Percentiles rank a stretch among this genome's conserved stretches.
These are phyloP conservation scores for Crucihimalaya himalaica DNA, from an alignment of 345 rosid species.

Conservation along the genomic window DNA sequence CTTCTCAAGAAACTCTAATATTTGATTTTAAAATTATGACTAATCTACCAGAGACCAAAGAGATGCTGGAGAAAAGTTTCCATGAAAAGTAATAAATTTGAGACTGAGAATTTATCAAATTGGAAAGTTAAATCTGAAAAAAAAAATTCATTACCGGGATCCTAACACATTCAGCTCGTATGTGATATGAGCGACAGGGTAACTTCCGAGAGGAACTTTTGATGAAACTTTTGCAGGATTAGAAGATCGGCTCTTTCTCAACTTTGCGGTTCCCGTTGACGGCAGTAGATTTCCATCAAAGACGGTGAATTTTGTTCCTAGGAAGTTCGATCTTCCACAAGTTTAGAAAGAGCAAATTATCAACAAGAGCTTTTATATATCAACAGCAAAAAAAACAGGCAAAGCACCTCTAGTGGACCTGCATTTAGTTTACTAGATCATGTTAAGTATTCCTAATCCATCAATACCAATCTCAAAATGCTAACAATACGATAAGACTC, in stretches of 20 bases:
- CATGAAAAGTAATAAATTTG: background rate
- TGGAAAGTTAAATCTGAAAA: background rate
- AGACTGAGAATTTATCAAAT: background rate
- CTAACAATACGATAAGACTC: background rate
- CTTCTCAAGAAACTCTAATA: background rate
- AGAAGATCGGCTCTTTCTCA: constrained; percentile 55
- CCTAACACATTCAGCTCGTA: constrained; percentile 89
- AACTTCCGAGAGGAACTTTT: constrained; percentile 63
- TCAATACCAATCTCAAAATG: constrained; percentile 5
- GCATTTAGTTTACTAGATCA: background rate
- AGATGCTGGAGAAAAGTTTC: background rate
- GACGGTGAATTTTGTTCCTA: constrained; percentile 86
- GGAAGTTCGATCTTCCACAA: constrained; percentile 73
- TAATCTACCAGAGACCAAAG: background rate
- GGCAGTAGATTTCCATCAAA: constrained; percentile 67
- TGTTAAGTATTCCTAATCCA: background rate
- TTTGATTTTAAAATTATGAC: background rate
- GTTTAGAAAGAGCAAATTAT: constrained; percentile 30
- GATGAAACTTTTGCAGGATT: constrained; percentile 59
- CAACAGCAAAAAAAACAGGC: background rate
- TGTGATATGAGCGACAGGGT: constrained; percentile 66
- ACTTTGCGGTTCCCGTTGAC: constrained; percentile 53
- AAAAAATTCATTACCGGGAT: constrained; percentile 56
- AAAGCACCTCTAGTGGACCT: constrained; percentile 19
- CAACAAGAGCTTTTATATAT: background rate